A percentile compares a stretch with the other conserved stretches of the same genome.
Evolutionary conservation across 768 basidiomycete species (phyloP).

Genomic region (Daedalea quercina): DNA sequence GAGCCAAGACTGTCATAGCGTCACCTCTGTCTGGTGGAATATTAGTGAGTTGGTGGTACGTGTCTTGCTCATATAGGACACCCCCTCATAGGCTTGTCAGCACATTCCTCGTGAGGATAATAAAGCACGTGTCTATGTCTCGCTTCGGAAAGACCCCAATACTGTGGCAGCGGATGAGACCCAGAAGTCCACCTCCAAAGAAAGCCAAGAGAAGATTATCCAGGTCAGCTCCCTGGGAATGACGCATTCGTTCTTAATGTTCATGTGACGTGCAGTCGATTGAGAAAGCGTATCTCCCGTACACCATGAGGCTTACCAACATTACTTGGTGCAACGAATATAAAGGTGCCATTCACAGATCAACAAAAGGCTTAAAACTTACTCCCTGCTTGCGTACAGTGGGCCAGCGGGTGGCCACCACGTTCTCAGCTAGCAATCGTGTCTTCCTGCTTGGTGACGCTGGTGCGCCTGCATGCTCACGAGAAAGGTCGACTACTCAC

Average conservation of each 20-base stretch:
- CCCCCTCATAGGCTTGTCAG: slow-evolving; percentile 62
- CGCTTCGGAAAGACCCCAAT: slow-evolving; percentile 34
- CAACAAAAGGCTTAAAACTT: not conserved
- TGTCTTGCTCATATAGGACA: slow-evolving; percentile 57
- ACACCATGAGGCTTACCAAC: slow-evolving; percentile 37
- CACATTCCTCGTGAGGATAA: slow-evolving; percentile 68
- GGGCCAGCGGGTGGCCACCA: slow-evolving; percentile 67
- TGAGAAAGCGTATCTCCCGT: slow-evolving; percentile 51
- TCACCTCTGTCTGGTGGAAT: not conserved
- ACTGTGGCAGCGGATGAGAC: slow-evolving; percentile 36
- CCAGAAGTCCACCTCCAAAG: slow-evolving; percentile 19
- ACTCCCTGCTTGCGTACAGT: slow-evolving; percentile 26
- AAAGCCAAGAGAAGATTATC: not conserved
- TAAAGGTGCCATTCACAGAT: slow-evolving; percentile 37
- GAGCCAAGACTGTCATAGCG: not conserved
- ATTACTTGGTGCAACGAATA: slow-evolving; percentile 75
- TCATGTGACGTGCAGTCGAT: slow-evolving; percentile 35
- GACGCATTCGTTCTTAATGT: slow-evolving; percentile 32
- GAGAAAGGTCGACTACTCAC: too few relatives aligned
- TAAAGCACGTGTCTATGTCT: slow-evolving; percentile 65
- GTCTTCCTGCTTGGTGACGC: slow-evolving; percentile 77
- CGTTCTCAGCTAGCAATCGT: slow-evolving; percentile 52
- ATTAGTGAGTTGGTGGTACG: slow-evolving; percentile 43
- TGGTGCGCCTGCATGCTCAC: slow-evolving; percentile 25
- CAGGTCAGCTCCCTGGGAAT: slow-evolving; percentile 46